These are phyloP conservation scores for Auxenochlorella pyrenoidosa DNA, from an alignment of 139 green algal genomes.

Conservation along the genomic window DNA sequence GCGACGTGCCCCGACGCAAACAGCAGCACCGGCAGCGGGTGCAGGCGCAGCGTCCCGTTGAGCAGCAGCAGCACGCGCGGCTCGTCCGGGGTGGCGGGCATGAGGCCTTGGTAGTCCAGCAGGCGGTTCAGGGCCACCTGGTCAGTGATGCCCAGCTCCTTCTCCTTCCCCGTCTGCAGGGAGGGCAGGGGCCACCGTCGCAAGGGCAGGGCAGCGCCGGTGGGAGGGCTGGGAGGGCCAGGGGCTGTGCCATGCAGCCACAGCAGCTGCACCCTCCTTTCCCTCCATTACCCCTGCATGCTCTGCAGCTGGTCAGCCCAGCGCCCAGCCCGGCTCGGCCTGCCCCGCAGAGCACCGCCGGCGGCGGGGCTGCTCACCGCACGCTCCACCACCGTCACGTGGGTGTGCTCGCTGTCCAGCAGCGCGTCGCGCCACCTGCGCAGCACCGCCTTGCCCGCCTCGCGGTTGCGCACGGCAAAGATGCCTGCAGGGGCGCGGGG, in stretches of 20 bases:
- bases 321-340: too few relatives aligned
- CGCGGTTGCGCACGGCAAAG: slow-evolving; percentile 38
- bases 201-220: neutral
- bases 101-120: neutral
- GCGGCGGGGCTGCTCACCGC: neutral
- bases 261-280: too few relatives aligned
- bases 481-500: slow-evolving; percentile 2
- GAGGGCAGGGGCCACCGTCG: neutral
- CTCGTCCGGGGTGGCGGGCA: neutral
- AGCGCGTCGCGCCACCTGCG: neutral
- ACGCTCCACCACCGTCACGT: neutral
- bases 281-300: too few relatives aligned
- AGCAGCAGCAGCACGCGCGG: slow-evolving; percentile 9
- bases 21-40: slow-evolving; percentile 33
- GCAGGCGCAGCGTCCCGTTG: slow-evolving; percentile 22
- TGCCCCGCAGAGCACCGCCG: too few relatives aligned
- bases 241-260: too few relatives aligned
- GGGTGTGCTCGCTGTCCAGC: neutral
- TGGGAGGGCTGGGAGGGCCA: neutral
- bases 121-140: slow-evolving; percentile 38
- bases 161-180: neutral
- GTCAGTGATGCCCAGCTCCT: slow-evolving; percentile 28
- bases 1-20: slow-evolving; percentile 48
- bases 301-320: too few relatives aligned
- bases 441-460: neutral